Base-by-base conservation (phyloP, 1,284 basidiomycete species). In the Rhodotorula sp. region DNA sequence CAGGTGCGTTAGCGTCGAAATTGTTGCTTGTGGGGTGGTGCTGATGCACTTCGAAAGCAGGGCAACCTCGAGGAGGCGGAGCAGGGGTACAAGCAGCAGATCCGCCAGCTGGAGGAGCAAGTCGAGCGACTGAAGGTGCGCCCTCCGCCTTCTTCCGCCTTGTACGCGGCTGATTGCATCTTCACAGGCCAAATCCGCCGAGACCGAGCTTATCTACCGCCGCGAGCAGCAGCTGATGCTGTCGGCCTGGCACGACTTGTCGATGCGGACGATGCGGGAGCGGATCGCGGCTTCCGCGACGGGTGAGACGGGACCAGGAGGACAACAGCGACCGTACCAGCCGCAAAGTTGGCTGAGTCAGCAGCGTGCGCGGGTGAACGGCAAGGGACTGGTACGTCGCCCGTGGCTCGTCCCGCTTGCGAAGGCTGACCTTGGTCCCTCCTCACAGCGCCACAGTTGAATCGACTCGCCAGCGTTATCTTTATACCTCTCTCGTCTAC, bases 221-320 rank as follows among this genome's bases (percentile, higher is more conserved):
- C 83, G 85, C 60, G 92, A 94, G 79, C 90, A 92, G 74, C 86
- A 88, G 74, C 84, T 92, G 64, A 89, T 94, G 87, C 82, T 92
- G 30, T 85, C 88, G 61, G 86, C 87, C 17, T 84, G 92, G 73
- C 90, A 92, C 78, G 83, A 83, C 53, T 80, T 86, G 51, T 89
- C 90, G 5, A 87, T 90, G 84, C 83, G 84, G 55, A 84, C 83
- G 22, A 82, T 86, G 54, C 85, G 89, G 69, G 84, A 83, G 55
- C 82, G 84, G 62, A 80, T 85, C n/a, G 59, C 56, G 15, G 47
- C 39, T 2, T 44, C 24, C 3, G 51, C 48, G 6, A 17, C 51
- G 27, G 78, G 80, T 24, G 72, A 70, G 47, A 10, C 27, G 5
- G 19, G 27, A 20, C 24, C 24, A 7, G 11, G 39, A 44, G 39